phyloP scores from a whole-genome alignment of 768 basidiomycete genomes.

The Rhodotorula toruloides region DNA sequence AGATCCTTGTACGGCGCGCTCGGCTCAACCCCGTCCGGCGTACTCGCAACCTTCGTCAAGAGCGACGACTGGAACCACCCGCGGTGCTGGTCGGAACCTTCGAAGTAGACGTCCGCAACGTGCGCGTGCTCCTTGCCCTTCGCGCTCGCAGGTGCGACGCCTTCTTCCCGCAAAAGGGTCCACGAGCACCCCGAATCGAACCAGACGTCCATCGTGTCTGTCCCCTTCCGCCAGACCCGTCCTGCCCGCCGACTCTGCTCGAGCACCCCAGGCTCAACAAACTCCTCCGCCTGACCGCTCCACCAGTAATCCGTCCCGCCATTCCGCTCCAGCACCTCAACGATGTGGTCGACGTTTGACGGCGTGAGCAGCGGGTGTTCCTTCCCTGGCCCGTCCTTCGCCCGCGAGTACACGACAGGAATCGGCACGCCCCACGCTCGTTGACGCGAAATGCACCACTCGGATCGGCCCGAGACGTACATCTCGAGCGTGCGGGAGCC shows the following conservation, averaged over 20 bases:
- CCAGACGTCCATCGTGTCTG: constrained; percentile 99
- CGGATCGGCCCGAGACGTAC: constrained; percentile 78
- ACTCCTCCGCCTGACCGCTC: constrained; percentile 75
- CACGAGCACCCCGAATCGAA: constrained; percentile 95
- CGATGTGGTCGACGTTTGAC: constrained; percentile 66
- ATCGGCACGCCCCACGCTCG: constrained; percentile 97
- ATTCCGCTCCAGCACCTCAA: constrained; percentile 64
- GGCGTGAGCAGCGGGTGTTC: constrained; percentile 57
- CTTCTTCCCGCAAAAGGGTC: constrained; percentile 59
- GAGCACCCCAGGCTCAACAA: constrained; percentile 61
- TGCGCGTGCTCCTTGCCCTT: constrained; percentile 39
- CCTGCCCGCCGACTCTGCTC: constrained; percentile 54
- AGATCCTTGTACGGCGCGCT: constrained; percentile 67
- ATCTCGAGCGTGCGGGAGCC: constrained; percentile 82
- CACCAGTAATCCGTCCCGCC: constrained; percentile 88
- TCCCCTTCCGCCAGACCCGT: constrained; percentile 66
- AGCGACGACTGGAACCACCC: constrained; percentile 98
- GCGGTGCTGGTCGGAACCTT: constrained; percentile 94
- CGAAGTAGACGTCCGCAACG: constrained; percentile 81
- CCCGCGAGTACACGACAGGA: constrained; percentile 63
- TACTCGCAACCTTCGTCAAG: constrained; percentile 64
- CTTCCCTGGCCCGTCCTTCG: neutral
- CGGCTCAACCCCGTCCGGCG: constrained; percentile 40
- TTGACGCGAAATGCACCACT: constrained; percentile 99
- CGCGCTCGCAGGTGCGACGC: constrained; percentile 42